These are phyloP conservation scores for Oropetium thomaeum DNA, from an alignment of 176 grass and related monocot genomes.

Conservation along the genomic window DNA sequence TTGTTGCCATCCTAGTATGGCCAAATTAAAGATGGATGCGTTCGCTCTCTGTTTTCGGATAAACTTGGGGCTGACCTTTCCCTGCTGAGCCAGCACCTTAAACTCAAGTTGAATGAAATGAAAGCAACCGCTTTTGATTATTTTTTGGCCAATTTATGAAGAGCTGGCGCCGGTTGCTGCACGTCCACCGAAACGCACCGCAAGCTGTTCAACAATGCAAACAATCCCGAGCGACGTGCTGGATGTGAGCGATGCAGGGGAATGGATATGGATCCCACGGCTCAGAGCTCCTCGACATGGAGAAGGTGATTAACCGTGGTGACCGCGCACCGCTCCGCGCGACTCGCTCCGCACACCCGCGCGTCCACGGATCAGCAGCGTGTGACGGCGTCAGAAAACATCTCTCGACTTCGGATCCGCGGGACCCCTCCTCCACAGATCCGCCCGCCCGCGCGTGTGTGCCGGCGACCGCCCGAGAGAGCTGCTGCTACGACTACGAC, in stretches of 20 bases:
- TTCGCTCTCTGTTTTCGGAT: neutral
- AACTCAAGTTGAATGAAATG: neutral
- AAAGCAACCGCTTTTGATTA: neutral
- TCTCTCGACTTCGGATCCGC: neutral
- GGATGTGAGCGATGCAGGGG: too few species aligned
- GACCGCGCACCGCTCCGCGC: neutral
- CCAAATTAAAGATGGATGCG: too few species aligned
- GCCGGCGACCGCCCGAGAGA: neutral
- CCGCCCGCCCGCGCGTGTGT: too few species aligned
- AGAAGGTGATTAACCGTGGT: neutral
- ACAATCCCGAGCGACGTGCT: too few species aligned
- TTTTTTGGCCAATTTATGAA: too few species aligned
- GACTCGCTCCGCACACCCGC: constrained; percentile 16
- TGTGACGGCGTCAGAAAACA: neutral
- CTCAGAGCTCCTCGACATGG: neutral
- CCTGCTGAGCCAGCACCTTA: neutral
- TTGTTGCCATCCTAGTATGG: too few species aligned
- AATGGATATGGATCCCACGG: neutral
- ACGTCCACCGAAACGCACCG: too few species aligned
- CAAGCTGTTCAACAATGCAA: too few species aligned
- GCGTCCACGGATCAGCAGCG: constrained; percentile 15
- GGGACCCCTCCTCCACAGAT: neutral
- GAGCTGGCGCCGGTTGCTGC: too few species aligned
- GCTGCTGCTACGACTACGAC: neutral
- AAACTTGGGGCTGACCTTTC: neutral